Percentiles rank a stretch among this genome's conserved stretches.
These are phyloP conservation scores for Parietaria judaica DNA, from an alignment of 306 rosid genomes.

Conservation along the genomic window DNA sequence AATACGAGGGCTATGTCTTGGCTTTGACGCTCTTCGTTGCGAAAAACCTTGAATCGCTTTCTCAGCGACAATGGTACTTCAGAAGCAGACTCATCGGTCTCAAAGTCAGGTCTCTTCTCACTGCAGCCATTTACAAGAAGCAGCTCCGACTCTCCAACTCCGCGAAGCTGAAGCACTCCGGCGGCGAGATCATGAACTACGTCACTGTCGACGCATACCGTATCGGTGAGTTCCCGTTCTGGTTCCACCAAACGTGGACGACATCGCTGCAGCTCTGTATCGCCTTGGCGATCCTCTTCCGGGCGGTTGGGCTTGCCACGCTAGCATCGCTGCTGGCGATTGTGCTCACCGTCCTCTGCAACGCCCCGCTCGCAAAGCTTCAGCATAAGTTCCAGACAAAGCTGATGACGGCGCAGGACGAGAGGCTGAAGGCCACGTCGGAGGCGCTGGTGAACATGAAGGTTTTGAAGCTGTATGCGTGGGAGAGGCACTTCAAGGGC, in stretches of 20 bases:
- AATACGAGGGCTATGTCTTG: conserved; percentile 60
- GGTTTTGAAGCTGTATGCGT: conserved; percentile 70
- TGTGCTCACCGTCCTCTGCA: conserved; percentile 57
- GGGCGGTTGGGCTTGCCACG: conserved; percentile 71
- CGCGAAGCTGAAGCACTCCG: conserved; percentile 53
- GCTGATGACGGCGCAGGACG: conserved; percentile 81
- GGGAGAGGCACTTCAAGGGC: conserved; percentile 70
- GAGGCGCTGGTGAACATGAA: conserved; percentile 85
- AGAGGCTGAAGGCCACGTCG: conserved; percentile 49
- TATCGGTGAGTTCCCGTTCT: conserved; percentile 79
- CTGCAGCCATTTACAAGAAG: conserved; percentile 68
- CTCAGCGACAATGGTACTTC: conserved; percentile 88
- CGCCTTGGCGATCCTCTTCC: conserved; percentile 47
- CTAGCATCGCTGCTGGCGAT: conserved; percentile 64
- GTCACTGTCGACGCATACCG: conserved; percentile 83
- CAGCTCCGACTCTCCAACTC: conserved; percentile 61
- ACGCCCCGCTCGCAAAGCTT: conserved; percentile 76
- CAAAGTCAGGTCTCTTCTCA: conserved; percentile 58
- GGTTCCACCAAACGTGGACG: conserved; percentile 90
- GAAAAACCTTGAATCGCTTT: conserved; percentile 53
- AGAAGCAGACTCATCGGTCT: conserved; percentile 61
- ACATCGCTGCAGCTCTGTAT: conserved; percentile 66
- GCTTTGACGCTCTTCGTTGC: conserved; percentile 47
- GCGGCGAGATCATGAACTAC: conserved; percentile 84
- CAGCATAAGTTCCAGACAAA: conserved; percentile 68